Evolutionary conservation across 495 filamentous ascomycete species (phyloP), one percentile per base, ranked within the genome.

Genomic region (Hypomontagnella submonticulosa): DNA sequence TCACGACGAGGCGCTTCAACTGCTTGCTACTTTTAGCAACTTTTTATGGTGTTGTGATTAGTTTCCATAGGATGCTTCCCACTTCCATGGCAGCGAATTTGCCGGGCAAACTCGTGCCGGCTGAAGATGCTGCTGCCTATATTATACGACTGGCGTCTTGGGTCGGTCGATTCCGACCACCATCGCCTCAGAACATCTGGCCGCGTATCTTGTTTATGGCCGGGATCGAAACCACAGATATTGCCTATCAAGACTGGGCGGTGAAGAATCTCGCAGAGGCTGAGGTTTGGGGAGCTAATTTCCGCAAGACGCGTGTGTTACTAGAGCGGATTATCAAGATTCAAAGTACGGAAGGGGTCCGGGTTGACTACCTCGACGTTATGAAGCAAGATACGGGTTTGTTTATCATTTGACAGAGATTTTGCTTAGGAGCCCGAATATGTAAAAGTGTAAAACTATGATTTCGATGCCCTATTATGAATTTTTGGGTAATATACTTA

Each of bases 151-250:
- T 65, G 12, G 54, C 61, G 34, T 65, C 47, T 12, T 58, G 55
- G 44, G 61, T 58, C 32, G 4, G 19, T 23, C 54, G 61, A 10
- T 48, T 48, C 16, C 61, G 61, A 8, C 23, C 61, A 10, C 54
- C 61, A 15, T 65, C 61, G 4, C 61, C 61, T 6, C 61, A 65
- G 27, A 65, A 65, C 18, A 33, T 65, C 15, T 65, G 61, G 61
- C 61, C 61, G 0, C 61, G 61, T 8, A 32, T 65, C 38, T 33
- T 65, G 9, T 65, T 65, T 19, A 11, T 58, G 5, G 61, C 61
- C 1, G 61, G 61, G n/a, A 65, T 65, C 34, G 61, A 65, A 33
- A 58, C 61, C 15, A 65, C 33, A 5, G 61, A 65, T 40, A 10
- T 65, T 15, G 54, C 23, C 4, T 27, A 58, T 30, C 61, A 65